A percentile compares a stretch with the other conserved stretches of the same genome.
phyloP scores from a whole-genome alignment of 345 rosid genomes.

The Rubroshorea leprosula region DNA sequence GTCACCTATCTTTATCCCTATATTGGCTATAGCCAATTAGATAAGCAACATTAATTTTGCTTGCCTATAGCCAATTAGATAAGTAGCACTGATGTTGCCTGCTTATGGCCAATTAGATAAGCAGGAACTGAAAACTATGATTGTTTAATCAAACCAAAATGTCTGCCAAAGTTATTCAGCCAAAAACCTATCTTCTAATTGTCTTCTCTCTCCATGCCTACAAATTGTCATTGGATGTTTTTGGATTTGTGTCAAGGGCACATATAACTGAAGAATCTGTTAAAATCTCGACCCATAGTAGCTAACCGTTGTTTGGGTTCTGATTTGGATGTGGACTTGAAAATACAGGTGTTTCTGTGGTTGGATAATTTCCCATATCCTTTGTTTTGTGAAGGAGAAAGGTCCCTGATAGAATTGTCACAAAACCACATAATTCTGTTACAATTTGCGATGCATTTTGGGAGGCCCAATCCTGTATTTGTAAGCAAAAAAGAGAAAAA shows the following conservation, averaged over 20 bases:
- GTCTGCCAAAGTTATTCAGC: no score
- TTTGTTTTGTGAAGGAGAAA: slow-evolving; percentile 90
- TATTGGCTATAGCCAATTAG: no score
- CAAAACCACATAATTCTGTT: slow-evolving; percentile 78
- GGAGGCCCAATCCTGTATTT: slow-evolving; percentile 74
- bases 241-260: not conserved
- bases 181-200: not conserved
- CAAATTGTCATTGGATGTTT: not conserved
- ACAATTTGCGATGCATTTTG: slow-evolving; percentile 75
- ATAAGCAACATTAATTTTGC: no score
- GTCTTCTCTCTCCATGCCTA: not conserved
- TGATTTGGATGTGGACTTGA: slow-evolving; percentile 17
- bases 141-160: no score
- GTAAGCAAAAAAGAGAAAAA: not conserved
- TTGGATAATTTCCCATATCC: slow-evolving; percentile 60
- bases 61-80: no score
- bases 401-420: slow-evolving; percentile 80
- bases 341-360: slow-evolving; percentile 23
- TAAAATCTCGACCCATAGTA: not conserved
- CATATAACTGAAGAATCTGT: no score
- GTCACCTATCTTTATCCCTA: no score
- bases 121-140: no score
- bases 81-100: no score
- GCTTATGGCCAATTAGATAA: no score
- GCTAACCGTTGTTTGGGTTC: not conserved